Conservation (phyloP, 306 rosid genomes). For the Quercus wislizeni region DNA sequence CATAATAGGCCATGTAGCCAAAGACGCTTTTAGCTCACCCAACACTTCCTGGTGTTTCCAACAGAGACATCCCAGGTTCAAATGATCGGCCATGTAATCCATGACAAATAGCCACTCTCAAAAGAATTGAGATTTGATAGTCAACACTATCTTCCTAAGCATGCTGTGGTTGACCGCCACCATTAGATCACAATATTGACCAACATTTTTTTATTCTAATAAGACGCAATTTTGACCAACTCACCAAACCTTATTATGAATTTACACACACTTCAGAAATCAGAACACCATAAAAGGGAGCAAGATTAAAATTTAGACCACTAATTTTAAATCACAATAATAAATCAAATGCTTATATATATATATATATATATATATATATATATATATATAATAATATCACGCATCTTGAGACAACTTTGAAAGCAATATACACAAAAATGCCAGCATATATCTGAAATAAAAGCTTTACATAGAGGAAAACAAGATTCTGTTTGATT, state of each 20-base stretch:
- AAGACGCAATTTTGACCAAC: not conserved
- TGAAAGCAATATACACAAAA: not conserved
- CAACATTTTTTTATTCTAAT: not conserved
- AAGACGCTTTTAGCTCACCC: too few species aligned
- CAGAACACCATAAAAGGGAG: not conserved
- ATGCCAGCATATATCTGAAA: not conserved
- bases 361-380: too few species aligned
- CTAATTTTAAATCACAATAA: not conserved
- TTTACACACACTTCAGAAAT: not conserved
- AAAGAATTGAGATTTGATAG: not conserved
- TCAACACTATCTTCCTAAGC: not conserved
- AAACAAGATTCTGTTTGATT: not conserved
- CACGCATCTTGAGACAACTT: too few species aligned
- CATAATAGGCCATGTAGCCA: too few species aligned
- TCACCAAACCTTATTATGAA: not conserved
- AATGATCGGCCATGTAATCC: too few species aligned
- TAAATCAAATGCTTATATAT: too few species aligned
- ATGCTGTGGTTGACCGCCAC: not conserved
- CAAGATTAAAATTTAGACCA: not conserved
- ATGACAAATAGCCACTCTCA: too few species aligned
- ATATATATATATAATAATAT: too few species aligned
- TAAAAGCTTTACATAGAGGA: not conserved
- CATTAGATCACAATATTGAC: not conserved
- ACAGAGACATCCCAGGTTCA: too few species aligned
- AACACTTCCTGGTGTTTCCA: too few species aligned